Conservation (phyloP, 768 basidiomycete genomes). For the Leccinum boreale region DNA sequence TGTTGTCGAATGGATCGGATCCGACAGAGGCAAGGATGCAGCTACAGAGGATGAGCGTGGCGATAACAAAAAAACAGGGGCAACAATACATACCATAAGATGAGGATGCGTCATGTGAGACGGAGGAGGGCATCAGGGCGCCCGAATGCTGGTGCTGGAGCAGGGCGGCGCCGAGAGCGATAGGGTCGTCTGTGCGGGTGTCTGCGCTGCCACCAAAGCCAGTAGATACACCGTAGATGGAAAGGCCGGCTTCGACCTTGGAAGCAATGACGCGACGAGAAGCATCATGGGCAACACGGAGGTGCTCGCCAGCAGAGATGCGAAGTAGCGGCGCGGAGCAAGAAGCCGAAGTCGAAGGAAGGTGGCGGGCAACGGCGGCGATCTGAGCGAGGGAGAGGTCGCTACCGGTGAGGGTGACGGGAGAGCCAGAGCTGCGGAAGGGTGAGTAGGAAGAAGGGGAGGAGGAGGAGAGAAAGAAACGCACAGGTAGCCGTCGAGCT, state of each 20-base stretch:
- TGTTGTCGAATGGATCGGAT: conserved; percentile 60
- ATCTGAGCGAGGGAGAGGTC: conserved; percentile 74
- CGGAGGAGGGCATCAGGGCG: conserved; percentile 57
- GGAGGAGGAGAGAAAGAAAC: conserved; percentile 15
- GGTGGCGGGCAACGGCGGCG: conserved; percentile 67
- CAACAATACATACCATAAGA: conserved; percentile 3
- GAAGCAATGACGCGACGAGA: conserved; percentile 38
- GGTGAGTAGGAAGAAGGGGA: neutral
- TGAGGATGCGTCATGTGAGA: neutral
- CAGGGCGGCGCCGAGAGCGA: conserved; percentile 76
- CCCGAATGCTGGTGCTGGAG: conserved; percentile 81
- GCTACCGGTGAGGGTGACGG: conserved; percentile 66
- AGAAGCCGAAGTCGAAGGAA: conserved; percentile 40
- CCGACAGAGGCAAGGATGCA: conserved; percentile 57
- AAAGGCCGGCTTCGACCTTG: conserved; percentile 39
- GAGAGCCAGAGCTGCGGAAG: conserved; percentile 50
- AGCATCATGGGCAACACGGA: conserved; percentile 54
- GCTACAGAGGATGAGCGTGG: conserved; percentile 1
- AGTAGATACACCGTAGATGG: conserved; percentile 80
- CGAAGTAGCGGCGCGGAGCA: conserved; percentile 19
- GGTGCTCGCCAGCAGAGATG: conserved; percentile 18
- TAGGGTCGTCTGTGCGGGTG: conserved; percentile 72
- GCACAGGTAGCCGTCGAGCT: conserved; percentile 65
- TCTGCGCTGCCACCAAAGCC: conserved; percentile 90
- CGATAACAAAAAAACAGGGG: too few relatives aligned